phyloP scores from a whole-genome alignment of 139 green algal species.

The Penium margaritaceum region DNA sequence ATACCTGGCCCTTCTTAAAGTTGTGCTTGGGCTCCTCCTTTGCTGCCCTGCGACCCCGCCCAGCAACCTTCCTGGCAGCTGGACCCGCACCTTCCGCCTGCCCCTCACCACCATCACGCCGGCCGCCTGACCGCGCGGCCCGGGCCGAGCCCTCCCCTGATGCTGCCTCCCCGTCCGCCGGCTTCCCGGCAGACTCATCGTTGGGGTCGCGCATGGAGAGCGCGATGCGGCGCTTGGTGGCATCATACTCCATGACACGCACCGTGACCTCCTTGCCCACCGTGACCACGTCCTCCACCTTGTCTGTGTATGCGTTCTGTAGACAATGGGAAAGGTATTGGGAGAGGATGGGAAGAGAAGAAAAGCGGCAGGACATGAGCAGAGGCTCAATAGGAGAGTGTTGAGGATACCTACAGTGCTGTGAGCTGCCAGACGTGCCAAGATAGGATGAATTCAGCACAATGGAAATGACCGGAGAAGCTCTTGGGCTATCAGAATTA shows the following conservation, averaged over 20 bases:
- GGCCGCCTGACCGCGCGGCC: conserved; percentile 9
- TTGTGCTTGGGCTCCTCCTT: conserved; percentile 16
- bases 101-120: neutral
- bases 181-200: conserved; percentile 1
- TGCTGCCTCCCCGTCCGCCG: neutral
- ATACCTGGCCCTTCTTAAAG: conserved; percentile 50
- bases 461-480: too few relatives aligned
- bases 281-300: conserved; percentile 50
- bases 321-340: too few relatives aligned
- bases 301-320: conserved; percentile 52
- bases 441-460: too few relatives aligned
- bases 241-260: conserved; percentile 49
- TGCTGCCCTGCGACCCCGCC: conserved; percentile 8
- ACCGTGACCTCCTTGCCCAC: conserved; percentile 52
- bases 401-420: too few relatives aligned
- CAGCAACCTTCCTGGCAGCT: conserved; percentile 17
- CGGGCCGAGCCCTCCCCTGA: neutral
- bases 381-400: too few relatives aligned
- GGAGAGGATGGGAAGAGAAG: too few relatives aligned
- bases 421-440: too few relatives aligned
- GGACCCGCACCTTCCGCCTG: conserved; percentile 16
- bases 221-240: conserved; percentile 48
- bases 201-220: conserved; percentile 52
- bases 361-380: too few relatives aligned
- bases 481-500: too few relatives aligned